phyloP scores from a whole-genome alignment of 2,329 filamentous ascomycete genomes.

The Tolypocladium ophioglossoides region DNA sequence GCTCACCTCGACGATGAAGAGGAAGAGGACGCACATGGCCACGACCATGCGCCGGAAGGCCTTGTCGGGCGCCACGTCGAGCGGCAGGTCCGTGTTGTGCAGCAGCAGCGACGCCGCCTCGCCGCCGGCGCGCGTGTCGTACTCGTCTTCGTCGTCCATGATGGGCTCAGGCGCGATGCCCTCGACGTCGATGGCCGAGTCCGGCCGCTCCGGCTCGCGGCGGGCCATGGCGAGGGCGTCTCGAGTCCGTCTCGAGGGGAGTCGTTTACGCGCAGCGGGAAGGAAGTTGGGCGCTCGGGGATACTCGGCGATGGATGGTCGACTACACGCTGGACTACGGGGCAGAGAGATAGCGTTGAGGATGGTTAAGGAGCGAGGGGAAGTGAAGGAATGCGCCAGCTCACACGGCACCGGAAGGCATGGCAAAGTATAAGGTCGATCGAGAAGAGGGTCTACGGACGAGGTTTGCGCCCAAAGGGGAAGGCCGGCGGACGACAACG shows the following conservation, averaged over 20 bases:
- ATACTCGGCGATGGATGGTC: neutral
- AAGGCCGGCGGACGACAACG: neutral
- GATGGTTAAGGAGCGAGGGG: neutral
- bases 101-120: neutral
- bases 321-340: no score
- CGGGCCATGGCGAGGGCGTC: neutral
- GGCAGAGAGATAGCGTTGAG: neutral
- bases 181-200: neutral
- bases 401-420: no score
- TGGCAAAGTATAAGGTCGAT: no score
- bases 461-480: neutral
- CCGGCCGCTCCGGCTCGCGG: neutral
- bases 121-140: neutral
- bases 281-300: neutral
- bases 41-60: conserved; percentile 18
- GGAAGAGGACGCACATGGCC: conserved; percentile 22
- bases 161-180: neutral
- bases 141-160: neutral
- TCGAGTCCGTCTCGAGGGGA: neutral
- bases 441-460: no score
- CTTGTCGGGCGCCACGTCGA: conserved; percentile 11
- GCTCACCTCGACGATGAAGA: conserved; percentile 33
- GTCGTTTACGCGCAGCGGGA: neutral
- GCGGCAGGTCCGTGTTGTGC: neutral
- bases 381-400: neutral